Conservation (phyloP, 768 basidiomycete species). For the Russula sp. region DNA sequence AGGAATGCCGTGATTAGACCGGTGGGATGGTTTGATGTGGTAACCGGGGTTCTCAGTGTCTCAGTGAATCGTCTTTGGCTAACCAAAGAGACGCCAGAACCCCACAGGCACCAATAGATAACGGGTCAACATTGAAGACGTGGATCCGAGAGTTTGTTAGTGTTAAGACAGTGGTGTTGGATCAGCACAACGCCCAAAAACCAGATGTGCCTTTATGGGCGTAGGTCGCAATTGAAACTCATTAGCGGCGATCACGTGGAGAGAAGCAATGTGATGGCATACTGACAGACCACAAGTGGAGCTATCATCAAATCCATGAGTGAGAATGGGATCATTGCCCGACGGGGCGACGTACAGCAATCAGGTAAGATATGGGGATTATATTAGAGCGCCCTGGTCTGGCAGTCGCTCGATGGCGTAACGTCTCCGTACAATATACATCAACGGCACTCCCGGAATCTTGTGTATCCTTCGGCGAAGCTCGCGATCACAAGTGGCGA, state of each 20-base stretch:
- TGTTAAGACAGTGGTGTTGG: too few relatives aligned
- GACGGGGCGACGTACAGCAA: slow-evolving; percentile 1
- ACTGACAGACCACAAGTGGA: neutral
- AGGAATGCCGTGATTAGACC: neutral
- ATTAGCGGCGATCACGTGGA: slow-evolving; percentile 28
- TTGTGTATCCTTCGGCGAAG: slow-evolving; percentile 89
- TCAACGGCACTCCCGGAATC: slow-evolving; percentile 88
- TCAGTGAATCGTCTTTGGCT: neutral
- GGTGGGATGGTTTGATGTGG: neutral
- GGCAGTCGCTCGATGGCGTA: slow-evolving; percentile 96
- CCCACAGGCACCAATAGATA: neutral
- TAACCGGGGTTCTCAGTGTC: neutral
- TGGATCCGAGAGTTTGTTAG: neutral
- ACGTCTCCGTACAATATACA: slow-evolving; percentile 91
- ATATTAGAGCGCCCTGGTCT: slow-evolving; percentile 80
- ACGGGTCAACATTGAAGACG: neutral
- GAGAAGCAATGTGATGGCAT: neutral
- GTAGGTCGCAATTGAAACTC: neutral
- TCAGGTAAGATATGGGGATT: neutral
- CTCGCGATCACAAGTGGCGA: slow-evolving; percentile 97
- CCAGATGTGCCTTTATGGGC: neutral
- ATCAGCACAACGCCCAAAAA: neutral
- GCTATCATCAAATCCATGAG: neutral
- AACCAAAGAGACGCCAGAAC: neutral
- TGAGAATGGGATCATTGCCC: neutral